Evolutionary conservation across 345 rosid species (phyloP), one percentile per base, ranked within the genome.

Genomic region (Rhodamnia rubescens): DNA sequence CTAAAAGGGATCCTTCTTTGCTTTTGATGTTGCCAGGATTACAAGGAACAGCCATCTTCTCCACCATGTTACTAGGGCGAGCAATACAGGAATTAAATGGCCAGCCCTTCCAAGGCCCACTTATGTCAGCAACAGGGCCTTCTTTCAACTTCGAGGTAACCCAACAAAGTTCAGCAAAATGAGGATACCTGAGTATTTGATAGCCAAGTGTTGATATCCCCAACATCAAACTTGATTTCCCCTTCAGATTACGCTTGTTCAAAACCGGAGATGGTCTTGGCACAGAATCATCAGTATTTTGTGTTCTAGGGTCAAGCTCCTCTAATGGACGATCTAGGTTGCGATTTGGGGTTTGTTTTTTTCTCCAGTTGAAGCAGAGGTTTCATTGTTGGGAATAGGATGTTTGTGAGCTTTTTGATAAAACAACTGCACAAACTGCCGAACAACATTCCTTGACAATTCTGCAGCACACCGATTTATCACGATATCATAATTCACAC

Each of bases 81-180:
- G 94, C 89, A 82, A 97, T 91, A 88, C 99, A 97, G 44, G 98
- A 91, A 92, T 97, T 96, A 90, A 97, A 97, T 44, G 98, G 98
- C 99, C 98, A 96, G 81, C 96, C 96, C 91, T 92, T 97, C 98
- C 98, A 95, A 32, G 96, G 95, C 55, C 98, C 98, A 81, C 91
- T 87, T 85, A 92, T 88, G 85, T 97, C 98, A 53, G 93, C 91
- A 88, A 90, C 91, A 84, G 98, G 99, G 85, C 99, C 99, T 89
- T 93, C 96, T 90, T 93, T 96, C 81, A 97, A 92, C 91, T 95
- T 97, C 53, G 99, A 96, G 57, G 98, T 93, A 69, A 95, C 92
- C 99, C 98, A 97, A 89, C 99, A 96, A 84, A 97, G 98, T 90
- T 95, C 98, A 87, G 99, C 96, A 93, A 97, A 96, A 88, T 97